A percentile compares a stretch with the other conserved stretches of the same genome.
Conservation (phyloP, 2,329 filamentous ascomycete species). For the Dactylellina sp. region DNA sequence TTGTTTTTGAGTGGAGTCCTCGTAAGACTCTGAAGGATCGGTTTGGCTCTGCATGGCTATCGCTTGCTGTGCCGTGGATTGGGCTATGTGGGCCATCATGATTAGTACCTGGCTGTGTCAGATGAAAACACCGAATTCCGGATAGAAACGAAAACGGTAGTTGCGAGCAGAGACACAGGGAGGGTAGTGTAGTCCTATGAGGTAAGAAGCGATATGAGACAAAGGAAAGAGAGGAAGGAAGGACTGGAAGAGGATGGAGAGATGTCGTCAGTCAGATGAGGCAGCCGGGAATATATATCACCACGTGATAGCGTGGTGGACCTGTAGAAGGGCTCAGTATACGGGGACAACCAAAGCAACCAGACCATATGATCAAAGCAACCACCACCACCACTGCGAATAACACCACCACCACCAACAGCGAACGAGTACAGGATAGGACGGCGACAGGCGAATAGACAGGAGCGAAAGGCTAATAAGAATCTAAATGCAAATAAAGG, state of each 20-base stretch:
- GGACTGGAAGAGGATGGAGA: conserved; percentile 52
- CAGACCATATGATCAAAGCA: conserved; percentile 17
- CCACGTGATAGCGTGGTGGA: conserved; percentile 60
- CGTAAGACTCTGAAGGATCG: conserved; percentile 46
- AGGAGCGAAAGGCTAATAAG: neutral
- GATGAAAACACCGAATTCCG: conserved; percentile 8
- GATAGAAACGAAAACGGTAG: conserved; percentile 8
- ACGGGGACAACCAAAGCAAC: conserved; percentile 43
- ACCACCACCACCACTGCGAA: conserved; percentile 6
- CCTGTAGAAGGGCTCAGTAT: conserved; percentile 58
- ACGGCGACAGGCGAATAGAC: conserved; percentile 2
- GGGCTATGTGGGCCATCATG: conserved; percentile 57
- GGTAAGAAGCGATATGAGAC: conserved; percentile 13
- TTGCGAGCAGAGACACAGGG: neutral
- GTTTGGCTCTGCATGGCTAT: conserved; percentile 54
- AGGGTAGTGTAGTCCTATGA: neutral
- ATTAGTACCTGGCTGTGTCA: conserved; percentile 12
- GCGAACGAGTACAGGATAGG: conserved; percentile 12
- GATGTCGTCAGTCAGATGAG: conserved; percentile 57
- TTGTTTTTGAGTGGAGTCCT: conserved; percentile 48
- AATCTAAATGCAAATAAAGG: conserved; percentile 18
- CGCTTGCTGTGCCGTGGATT: conserved; percentile 55
- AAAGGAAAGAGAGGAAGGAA: conserved; percentile 37
- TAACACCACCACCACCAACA: neutral
- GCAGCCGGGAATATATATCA: conserved; percentile 58